Base-by-base conservation (phyloP, 768 basidiomycete species). In the Leccinum boreale region DNA sequence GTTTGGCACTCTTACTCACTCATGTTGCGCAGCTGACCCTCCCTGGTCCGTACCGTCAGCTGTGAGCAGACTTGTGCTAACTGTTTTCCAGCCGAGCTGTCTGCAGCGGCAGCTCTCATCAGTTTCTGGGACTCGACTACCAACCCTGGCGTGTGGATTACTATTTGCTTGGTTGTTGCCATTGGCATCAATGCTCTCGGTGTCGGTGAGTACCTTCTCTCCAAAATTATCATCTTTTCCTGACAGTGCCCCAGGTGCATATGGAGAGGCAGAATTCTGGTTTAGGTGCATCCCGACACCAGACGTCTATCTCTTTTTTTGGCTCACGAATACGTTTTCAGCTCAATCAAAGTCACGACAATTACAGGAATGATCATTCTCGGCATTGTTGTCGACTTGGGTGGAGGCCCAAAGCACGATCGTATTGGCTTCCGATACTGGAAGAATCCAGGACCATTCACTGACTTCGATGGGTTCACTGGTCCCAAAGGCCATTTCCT, bases 371-470 rank as follows among this genome's bases (percentile, higher is more conserved):
- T 79, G 28, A 74, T 79, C 23, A 71, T 84, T 45, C 72, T 78
- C 15, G 81, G 81, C 3, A 73, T 84, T 53, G 61, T 84, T 4
- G 66, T 70, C 28, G 70, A 84, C 58, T 74, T 84, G 5, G 85
- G 85, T 28, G 85, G 84, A 36, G 83, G 79, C 0, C 82, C 85
- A 7, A 74, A 73, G 14, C 77, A 79, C 42, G 81, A 84, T 59
- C 76, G 83, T 28, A 72, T 81, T 53, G 84, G 70, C 0, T 78
- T 79, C 61, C 75, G 75, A 2, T 80, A 75, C 67, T 79, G 77
- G 77, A 75, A 71, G 51, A 51, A 85, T 52, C 86, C 85, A 0
- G 86, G 86, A 1, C 81, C 85, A 0, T 81, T 87, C 62, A 75
- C 73, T 1, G 73, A 85, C 59, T 80, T 59, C 55, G 10, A 73